Conservation (phyloP, 1,284 basidiomycete genomes). For the Sparassis latifolia region DNA sequence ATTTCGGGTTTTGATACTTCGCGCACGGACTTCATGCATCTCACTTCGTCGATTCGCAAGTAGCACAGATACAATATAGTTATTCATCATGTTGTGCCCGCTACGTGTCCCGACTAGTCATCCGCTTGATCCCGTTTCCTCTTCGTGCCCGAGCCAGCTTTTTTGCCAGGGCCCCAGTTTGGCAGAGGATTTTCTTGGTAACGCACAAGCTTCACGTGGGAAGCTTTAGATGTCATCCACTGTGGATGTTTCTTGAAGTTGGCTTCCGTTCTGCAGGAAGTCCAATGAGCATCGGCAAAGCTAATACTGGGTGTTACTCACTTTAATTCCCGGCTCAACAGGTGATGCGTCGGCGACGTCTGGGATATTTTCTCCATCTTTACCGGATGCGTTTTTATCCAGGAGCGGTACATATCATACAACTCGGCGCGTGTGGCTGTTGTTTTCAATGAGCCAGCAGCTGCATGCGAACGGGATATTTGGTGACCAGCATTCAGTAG, state of each 20-base stretch:
- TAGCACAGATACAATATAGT: background rate
- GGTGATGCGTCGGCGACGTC: constrained; percentile 56
- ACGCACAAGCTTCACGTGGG: constrained; percentile 72
- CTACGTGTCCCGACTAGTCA: background rate
- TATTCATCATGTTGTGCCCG: too few species aligned
- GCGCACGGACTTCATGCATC: background rate
- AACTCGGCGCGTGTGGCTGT: constrained; percentile 69
- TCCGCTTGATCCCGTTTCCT: constrained; percentile 38
- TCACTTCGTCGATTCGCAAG: constrained; percentile 7
- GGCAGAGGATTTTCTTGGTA: constrained; percentile 90
- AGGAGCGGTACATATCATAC: constrained; percentile 80
- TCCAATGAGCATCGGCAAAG: background rate
- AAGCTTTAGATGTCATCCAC: constrained; percentile 44
- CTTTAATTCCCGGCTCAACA: constrained; percentile 66
- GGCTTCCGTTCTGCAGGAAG: constrained; percentile 46
- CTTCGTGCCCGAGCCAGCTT: constrained; percentile 40
- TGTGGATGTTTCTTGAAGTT: constrained; percentile 72
- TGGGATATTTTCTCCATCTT: constrained; percentile 75
- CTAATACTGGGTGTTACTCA: constrained; percentile 28
- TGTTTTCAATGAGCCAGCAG: constrained; percentile 88
- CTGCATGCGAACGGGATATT: constrained; percentile 88
- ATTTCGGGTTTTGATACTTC: background rate
- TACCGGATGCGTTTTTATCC: constrained; percentile 80
- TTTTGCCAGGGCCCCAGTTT: constrained; percentile 88
- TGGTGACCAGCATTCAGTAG: constrained; percentile 81